Evolutionary conservation across 345 rosid species (phyloP), one percentile per base, ranked within the genome.

Genomic region (Salix suchowensis): DNA sequence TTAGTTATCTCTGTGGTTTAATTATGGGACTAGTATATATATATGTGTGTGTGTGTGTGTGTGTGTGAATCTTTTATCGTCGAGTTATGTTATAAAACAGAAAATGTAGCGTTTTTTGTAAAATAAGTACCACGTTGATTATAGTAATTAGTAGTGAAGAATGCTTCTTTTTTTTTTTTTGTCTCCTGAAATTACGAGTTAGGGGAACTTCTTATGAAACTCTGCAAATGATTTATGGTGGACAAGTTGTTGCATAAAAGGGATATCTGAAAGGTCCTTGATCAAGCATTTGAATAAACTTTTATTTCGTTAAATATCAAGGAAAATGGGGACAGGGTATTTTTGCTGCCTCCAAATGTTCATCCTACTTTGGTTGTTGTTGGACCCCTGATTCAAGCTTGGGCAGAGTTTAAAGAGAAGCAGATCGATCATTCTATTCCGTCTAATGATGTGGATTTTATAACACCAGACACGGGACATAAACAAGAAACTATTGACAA

Each of bases 161-260:
- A 23, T 58, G 28, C 14, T 58, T 58, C n/a, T 58, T 58, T 9
- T 55, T 55, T 28, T 28, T 55, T 55, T 55, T 55, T 24, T 24
- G 24, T 55, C n/a, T 58, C 0, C 28, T 58, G 28, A 58, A 58
- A 9, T 8, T 58, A 58, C 1, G 64, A 58, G 64, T 23, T 58
- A 58, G 6, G 28, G 28, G 64, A 58, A 58, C 28, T n/a, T 55
- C 4, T 55, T 58, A 58, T 58, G 14, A 23, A 42, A 0, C 3
- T 76, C 86, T 91, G 77, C 87, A 84, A 82, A 93, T 93, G 97
- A 89, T 95, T 64, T 97, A 95, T 77, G 88, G 77, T 68, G 98
- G 98, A 66, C 97, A 95, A 89, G 97, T 94, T 65, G 98, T 95
- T 81, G 96, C 84, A 86, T 93, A 64, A 87, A 87, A 82, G 98